Percentiles rank a stretch among this genome's conserved stretches.
phyloP scores from a whole-genome alignment of 768 basidiomycete genomes.

The Grammothele lineata region DNA sequence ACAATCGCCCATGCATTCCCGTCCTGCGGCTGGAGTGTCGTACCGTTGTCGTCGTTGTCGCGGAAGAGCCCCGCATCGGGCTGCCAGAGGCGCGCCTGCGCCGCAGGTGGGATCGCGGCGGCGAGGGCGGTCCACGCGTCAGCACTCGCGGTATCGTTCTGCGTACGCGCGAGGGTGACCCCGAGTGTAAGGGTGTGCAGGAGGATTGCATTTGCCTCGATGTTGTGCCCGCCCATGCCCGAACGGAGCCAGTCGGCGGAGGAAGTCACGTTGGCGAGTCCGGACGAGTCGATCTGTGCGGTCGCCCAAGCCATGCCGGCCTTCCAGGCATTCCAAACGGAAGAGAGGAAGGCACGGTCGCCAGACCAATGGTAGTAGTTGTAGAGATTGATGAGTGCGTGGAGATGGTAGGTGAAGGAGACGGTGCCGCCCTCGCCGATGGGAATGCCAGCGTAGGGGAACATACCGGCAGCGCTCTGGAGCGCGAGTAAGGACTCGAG shows the following conservation, averaged over 20 bases:
- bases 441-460: neutral
- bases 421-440: neutral
- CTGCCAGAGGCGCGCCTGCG: neutral
- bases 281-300: neutral
- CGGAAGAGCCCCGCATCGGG: neutral
- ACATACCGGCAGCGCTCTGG: neutral
- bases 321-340: neutral
- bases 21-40: neutral
- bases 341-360: neutral
- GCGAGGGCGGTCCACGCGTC: neutral
- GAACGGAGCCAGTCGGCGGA: neutral
- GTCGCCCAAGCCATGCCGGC: neutral
- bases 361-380: neutral
- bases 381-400: neutral
- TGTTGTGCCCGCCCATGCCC: neutral
- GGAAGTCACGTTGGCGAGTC: neutral
- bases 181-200: neutral
- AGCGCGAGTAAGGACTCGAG: neutral
- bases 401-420: neutral
- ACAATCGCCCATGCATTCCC: neutral
- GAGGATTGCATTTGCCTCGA: neutral
- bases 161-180: neutral
- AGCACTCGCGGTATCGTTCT: neutral
- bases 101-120: neutral
- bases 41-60: neutral